Conservation (phyloP, 1,284 basidiomycete species). For the Tetrapyrgos nigripes region DNA sequence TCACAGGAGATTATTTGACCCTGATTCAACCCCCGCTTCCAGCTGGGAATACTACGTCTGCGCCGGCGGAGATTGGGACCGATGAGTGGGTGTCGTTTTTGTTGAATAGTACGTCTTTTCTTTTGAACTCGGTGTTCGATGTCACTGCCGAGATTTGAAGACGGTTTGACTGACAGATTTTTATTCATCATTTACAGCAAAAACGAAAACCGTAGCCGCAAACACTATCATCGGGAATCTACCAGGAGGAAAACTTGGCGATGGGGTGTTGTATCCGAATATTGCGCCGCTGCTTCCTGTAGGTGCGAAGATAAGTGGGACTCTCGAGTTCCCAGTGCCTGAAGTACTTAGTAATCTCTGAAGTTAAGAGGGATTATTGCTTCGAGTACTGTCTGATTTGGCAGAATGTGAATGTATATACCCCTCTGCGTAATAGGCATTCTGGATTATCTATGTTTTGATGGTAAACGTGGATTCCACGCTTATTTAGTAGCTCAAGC, state of each 20-base stretch:
- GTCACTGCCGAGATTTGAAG: too few relatives aligned
- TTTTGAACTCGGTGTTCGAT: background rate
- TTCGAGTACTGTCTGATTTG: too few relatives aligned
- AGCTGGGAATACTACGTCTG: background rate
- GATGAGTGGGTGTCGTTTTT: constrained; percentile 4
- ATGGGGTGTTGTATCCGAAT: constrained; percentile 6
- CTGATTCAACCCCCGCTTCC: constrained; percentile 10
- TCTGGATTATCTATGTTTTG: too few relatives aligned
- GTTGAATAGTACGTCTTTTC: background rate
- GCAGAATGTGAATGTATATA: too few relatives aligned
- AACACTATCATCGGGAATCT: background rate
- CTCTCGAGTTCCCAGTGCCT: constrained; percentile 1
- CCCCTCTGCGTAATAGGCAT: too few relatives aligned
- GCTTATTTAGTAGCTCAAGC: too few relatives aligned
- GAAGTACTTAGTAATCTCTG: too few relatives aligned
- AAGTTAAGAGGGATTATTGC: too few relatives aligned
- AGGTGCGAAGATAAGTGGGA: constrained; percentile 6
- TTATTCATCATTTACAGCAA: background rate
- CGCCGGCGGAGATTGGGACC: constrained; percentile 1
- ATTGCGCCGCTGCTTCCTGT: constrained; percentile 4
- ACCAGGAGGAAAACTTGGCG: constrained; percentile 4
- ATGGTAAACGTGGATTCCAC: too few relatives aligned
- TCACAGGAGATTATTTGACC: constrained; percentile 4
- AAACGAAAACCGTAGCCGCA: background rate
- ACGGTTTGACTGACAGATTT: too few relatives aligned